Evolutionary conservation across 2,329 filamentous ascomycete genomes (phyloP).

Genomic region (Pseudogymnoascus sp.): DNA sequence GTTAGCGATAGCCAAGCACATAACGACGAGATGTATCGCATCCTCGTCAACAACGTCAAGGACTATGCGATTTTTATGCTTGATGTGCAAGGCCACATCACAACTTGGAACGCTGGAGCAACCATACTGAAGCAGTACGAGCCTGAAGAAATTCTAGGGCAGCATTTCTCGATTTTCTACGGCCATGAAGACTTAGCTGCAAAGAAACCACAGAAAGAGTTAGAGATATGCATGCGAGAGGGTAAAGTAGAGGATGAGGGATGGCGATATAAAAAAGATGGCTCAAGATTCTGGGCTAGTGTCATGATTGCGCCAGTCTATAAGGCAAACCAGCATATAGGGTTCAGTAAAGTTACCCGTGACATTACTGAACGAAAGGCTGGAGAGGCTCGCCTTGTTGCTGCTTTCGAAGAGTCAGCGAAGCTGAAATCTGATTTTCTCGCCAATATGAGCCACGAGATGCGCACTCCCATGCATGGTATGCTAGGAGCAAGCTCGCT

Average conservation of each 20-base stretch:
- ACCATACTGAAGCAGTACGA: constrained; percentile 47
- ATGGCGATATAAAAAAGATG: constrained; percentile 50
- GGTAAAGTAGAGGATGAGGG: constrained; percentile 50
- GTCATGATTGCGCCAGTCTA: constrained; percentile 50
- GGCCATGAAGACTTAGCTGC: constrained; percentile 39
- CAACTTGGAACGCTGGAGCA: constrained; percentile 50
- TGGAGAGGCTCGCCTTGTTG: constrained; percentile 45
- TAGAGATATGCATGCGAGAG: constrained; percentile 44
- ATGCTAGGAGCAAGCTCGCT: constrained; percentile 51
- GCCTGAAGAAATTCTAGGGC: constrained; percentile 45
- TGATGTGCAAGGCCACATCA: constrained; percentile 44
- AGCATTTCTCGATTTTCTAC: constrained; percentile 51
- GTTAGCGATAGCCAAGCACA: constrained; percentile 33
- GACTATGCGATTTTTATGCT: constrained; percentile 57
- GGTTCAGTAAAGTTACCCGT: constrained; percentile 50
- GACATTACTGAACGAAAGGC: constrained; percentile 48
- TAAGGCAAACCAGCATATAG: constrained; percentile 42
- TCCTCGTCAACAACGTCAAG: constrained; percentile 51
- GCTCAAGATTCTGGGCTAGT: constrained; percentile 51
- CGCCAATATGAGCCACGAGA: constrained; percentile 54
- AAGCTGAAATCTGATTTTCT: constrained; percentile 53
- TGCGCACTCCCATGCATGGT: constrained; percentile 53
- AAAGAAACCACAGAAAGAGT: constrained; percentile 43
- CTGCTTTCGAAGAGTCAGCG: constrained; percentile 53
- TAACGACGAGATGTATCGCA: constrained; percentile 47